These are phyloP conservation scores for Trifolium pratense DNA, from an alignment of 306 rosid species.

Conservation along the genomic window DNA sequence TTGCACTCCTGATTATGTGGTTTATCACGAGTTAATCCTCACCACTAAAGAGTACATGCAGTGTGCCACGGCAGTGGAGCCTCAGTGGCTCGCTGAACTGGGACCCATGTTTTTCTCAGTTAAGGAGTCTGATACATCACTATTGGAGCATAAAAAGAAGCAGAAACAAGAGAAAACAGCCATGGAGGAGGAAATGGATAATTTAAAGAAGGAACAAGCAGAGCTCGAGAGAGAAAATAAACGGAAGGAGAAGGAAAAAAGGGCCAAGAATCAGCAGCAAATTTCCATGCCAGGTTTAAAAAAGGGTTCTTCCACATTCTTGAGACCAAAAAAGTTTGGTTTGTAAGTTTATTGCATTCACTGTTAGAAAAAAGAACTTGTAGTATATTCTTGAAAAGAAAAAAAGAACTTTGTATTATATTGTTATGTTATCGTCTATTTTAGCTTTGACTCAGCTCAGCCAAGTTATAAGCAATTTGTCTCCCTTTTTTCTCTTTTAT, in stretches of 20 bases:
- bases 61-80: constrained; percentile 96
- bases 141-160: constrained; percentile 86
- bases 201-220: constrained; percentile 77
- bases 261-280: constrained; percentile 76
- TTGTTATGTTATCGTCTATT: background rate
- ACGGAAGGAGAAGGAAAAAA: constrained; percentile 63
- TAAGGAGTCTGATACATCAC: constrained; percentile 92
- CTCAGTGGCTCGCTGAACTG: constrained; percentile 94
- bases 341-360: constrained; percentile 43
- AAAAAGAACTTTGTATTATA: background rate
- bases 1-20: constrained; percentile 90
- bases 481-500: background rate
- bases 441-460: background rate
- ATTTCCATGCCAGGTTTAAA: constrained; percentile 75
- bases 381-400: too few relatives aligned
- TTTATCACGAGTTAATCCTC: constrained; percentile 85
- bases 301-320: constrained; percentile 81
- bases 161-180: constrained; percentile 92
- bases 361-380: background rate
- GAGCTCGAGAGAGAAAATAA: constrained; percentile 64
- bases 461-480: background rate
- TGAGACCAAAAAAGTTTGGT: constrained; percentile 85
- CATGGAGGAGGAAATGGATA: constrained; percentile 99
- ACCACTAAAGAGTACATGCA: constrained; percentile 96
- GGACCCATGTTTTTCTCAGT: constrained; percentile 99